Evolutionary conservation across 768 basidiomycete species (phyloP).

Genomic region (Mycena crocata): DNA sequence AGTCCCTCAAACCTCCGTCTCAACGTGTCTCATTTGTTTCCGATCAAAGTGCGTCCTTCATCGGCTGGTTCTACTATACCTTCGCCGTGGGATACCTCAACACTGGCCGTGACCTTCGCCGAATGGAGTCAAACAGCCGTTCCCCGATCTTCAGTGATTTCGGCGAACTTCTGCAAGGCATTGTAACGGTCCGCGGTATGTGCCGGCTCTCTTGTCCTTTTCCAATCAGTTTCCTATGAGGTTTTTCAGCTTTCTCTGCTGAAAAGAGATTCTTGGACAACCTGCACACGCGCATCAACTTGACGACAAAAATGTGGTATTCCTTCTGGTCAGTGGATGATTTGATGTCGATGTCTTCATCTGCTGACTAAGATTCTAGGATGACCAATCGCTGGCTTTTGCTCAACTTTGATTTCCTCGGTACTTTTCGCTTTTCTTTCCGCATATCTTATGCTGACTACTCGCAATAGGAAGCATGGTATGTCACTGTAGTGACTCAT

Average conservation of each 20-base stretch:
- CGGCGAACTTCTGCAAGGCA: constrained; percentile 85
- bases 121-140: constrained; percentile 93
- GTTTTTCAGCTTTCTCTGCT: constrained; percentile 74
- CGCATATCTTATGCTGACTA: neutral
- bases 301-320: constrained; percentile 88
- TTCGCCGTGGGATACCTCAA: constrained; percentile 80
- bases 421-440: neutral
- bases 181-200: constrained; percentile 81
- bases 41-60: constrained; percentile 49
- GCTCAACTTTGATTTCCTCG: constrained; percentile 25
- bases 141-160: constrained; percentile 90
- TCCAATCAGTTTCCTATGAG: neutral
- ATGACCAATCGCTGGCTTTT: constrained; percentile 33
- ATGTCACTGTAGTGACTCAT: neutral
- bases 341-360: constrained; percentile 57
- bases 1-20: constrained; percentile 47
- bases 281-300: constrained; percentile 79
- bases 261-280: constrained; percentile 83
- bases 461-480: constrained; percentile 19
- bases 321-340: constrained; percentile 63
- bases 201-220: neutral
- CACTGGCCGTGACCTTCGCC: constrained; percentile 86
- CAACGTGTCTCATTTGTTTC: constrained; percentile 82
- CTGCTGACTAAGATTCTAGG: constrained; percentile 60
- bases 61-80: constrained; percentile 79